Percentiles rank a stretch among this genome's conserved stretches.
These are phyloP conservation scores for Bruguiera parviflora DNA, from an alignment of 345 rosid species.

Conservation along the genomic window DNA sequence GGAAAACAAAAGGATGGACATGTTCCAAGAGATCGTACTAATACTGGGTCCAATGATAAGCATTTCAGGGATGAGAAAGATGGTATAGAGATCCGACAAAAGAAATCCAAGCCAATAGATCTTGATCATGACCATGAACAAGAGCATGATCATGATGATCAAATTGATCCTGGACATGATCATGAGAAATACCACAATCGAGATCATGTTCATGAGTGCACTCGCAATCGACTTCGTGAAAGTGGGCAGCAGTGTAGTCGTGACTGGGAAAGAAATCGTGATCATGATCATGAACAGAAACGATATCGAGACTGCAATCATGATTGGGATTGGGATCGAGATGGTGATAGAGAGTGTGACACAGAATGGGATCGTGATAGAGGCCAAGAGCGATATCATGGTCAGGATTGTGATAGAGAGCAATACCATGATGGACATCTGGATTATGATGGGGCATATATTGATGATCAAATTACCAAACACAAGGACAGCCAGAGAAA, in stretches of 20 bases:
- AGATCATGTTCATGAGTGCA: background rate
- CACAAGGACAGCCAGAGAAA: constrained; percentile 58
- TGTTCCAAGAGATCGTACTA: constrained; percentile 44
- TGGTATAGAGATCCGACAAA: constrained; percentile 35
- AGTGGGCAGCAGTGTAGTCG: background rate
- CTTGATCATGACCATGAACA: constrained; percentile 27
- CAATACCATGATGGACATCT: constrained; percentile 11
- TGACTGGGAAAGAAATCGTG: constrained; percentile 25
- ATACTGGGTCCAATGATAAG: constrained; percentile 57
- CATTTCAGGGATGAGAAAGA: constrained; percentile 53
- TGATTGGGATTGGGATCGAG: constrained; percentile 19
- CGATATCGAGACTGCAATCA: constrained; percentile 25
- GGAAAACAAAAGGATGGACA: constrained; percentile 69
- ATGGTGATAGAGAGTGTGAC: constrained; percentile 37
- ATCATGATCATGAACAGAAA: constrained; percentile 38
- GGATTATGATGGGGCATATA: constrained; percentile 35
- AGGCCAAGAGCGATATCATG: background rate
- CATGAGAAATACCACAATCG: background rate
- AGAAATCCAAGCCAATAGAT: constrained; percentile 54
- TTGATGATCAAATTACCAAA: constrained; percentile 54
- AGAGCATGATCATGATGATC: no score
- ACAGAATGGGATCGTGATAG: background rate
- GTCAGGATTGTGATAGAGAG: constrained; percentile 1
- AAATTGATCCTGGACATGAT: background rate
- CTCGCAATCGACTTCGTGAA: constrained; percentile 22